A percentile compares a stretch with the other conserved stretches of the same genome.
phyloP scores from a whole-genome alignment of 805 yeast genomes.

The Wickerhamiella kurtzmanii region DNA sequence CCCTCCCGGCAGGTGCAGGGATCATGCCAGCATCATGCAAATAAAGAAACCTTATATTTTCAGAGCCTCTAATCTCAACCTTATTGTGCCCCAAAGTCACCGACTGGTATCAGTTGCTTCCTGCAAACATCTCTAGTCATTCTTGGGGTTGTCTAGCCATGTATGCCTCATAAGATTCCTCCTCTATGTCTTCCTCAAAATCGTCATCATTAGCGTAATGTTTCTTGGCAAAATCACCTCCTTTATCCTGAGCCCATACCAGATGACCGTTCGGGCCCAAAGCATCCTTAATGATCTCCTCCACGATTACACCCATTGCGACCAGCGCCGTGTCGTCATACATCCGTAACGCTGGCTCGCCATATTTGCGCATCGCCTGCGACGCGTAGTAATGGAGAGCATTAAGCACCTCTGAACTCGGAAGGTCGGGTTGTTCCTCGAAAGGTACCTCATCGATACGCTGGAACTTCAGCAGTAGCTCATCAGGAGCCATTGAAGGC shows the following conservation, averaged over 20 bases:
- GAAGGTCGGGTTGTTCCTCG: constrained; percentile 13
- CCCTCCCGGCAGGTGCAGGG: too few species aligned
- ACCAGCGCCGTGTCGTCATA: constrained; percentile 13
- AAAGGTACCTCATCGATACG: constrained; percentile 10
- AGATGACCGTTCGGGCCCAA: constrained; percentile 14
- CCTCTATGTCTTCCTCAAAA: not conserved
- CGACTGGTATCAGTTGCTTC: too few species aligned
- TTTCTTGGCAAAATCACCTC: too few species aligned
- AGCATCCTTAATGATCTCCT: constrained; percentile 10
- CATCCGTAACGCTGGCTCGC: not conserved
- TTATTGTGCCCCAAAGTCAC: too few species aligned
- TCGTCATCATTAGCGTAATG: not conserved
- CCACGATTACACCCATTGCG: constrained; percentile 14
- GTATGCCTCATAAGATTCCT: not conserved
- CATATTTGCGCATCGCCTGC: not conserved
- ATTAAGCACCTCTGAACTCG: constrained; percentile 6
- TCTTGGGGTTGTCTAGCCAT: constrained; percentile 10
- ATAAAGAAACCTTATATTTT: too few species aligned
- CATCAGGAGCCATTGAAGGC: constrained; percentile 11
- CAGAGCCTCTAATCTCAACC: too few species aligned
- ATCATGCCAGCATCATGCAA: too few species aligned
- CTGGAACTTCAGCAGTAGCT: constrained; percentile 6
- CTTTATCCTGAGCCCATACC: constrained; percentile 6
- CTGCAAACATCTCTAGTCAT: constrained; percentile 7
- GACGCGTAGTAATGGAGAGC: constrained; percentile 14